These are phyloP conservation scores for Coleophoma crateriformis DNA, from an alignment of 2,329 filamentous ascomycete genomes.

Conservation along the genomic window DNA sequence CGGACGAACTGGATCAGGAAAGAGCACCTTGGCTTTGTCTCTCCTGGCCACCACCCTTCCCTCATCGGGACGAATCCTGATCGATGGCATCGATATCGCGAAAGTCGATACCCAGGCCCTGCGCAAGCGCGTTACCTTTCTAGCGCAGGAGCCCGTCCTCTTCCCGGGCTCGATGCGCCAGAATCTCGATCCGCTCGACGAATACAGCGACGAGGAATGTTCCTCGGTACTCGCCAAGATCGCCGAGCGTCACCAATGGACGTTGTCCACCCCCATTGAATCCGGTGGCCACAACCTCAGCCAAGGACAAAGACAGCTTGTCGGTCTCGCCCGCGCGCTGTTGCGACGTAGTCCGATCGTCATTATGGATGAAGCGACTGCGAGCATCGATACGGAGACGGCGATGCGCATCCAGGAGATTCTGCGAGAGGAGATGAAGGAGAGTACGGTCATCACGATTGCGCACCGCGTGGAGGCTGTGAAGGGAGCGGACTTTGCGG, in stretches of 20 bases:
- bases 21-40: constrained; percentile 67
- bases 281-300: constrained; percentile 56
- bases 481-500: constrained; percentile 44
- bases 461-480: constrained; percentile 61
- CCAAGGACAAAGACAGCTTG: constrained; percentile 60
- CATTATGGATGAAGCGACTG: constrained; percentile 62
- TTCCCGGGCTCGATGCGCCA: constrained; percentile 56
- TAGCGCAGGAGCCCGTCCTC: constrained; percentile 62
- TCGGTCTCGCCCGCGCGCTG: constrained; percentile 58
- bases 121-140: constrained; percentile 57
- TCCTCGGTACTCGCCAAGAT: constrained; percentile 46
- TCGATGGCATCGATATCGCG: constrained; percentile 56
- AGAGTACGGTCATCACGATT: constrained; percentile 59
- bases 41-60: constrained; percentile 52
- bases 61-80: constrained; percentile 47
- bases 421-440: constrained; percentile 47
- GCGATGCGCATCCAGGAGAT: constrained; percentile 48
- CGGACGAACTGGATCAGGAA: constrained; percentile 77
- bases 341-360: constrained; percentile 54
- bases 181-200: constrained; percentile 56
- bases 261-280: constrained; percentile 48
- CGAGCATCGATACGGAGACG: constrained; percentile 58
- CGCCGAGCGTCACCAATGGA: constrained; percentile 49
- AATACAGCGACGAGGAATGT: constrained; percentile 51
- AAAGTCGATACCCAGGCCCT: constrained; percentile 53